phyloP scores from a whole-genome alignment of 192 early-diverging fungal species.

The Haplosporangium gracile region DNA sequence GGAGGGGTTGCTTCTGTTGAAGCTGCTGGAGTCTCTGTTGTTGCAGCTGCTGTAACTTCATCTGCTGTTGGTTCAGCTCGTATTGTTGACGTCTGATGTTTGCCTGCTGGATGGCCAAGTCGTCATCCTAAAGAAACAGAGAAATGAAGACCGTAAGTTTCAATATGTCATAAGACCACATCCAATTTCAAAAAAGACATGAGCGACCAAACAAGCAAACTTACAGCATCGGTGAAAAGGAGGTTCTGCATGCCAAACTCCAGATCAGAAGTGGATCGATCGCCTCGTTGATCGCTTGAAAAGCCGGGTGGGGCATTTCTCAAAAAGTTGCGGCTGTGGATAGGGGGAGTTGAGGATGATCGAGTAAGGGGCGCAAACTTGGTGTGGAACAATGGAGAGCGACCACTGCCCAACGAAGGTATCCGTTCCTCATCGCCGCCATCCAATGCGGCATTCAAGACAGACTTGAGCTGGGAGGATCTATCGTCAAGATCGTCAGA shows the following conservation, averaged over 20 bases:
- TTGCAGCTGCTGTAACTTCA: conserved; percentile 67
- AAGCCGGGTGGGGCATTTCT: conserved; percentile 57
- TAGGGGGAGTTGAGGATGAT: conserved; percentile 77
- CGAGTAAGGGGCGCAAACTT: conserved; percentile 71
- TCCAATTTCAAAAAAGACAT: not conserved
- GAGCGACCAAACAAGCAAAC: not conserved
- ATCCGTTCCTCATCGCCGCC: conserved; percentile 68
- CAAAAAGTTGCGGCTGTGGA: conserved; percentile 62
- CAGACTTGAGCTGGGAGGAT: conserved; percentile 63
- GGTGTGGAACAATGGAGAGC: conserved; percentile 52
- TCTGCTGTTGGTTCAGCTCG: conserved; percentile 60
- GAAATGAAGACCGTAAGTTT: not conserved
- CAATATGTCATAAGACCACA: not conserved
- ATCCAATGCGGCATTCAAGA: conserved; percentile 74
- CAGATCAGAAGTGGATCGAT: conserved; percentile 58
- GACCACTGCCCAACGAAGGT: conserved; percentile 25
- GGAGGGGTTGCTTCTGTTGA: conserved; percentile 27
- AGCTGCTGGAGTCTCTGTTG: conserved; percentile 41
- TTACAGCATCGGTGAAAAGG: conserved; percentile 58
- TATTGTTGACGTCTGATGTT: conserved; percentile 59
- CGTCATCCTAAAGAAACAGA: conserved; percentile 48
- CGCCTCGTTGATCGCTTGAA: conserved; percentile 43
- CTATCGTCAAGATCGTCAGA: conserved; percentile 44
- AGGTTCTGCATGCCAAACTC: conserved; percentile 67
- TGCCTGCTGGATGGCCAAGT: conserved; percentile 54